Conservation (phyloP, 768 basidiomycete species). For the Cystofilobasidium bisporidii region DNA sequence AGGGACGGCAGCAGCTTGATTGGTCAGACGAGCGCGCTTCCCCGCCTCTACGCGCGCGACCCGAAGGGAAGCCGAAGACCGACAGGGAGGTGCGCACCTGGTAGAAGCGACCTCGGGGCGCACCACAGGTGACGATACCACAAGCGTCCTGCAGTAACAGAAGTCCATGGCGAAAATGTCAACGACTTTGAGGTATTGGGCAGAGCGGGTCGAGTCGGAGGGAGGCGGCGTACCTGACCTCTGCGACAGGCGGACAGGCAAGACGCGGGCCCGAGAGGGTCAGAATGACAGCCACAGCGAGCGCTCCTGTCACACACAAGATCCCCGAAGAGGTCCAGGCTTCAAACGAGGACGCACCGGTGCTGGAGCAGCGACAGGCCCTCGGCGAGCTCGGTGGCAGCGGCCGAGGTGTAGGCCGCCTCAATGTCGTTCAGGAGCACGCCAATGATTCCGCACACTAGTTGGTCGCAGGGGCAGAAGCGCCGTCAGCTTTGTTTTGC, state of each 20-base stretch:
- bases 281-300: no score
- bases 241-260: neutral
- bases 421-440: constrained; percentile 64
- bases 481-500: no score
- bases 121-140: constrained; percentile 91
- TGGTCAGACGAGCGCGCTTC: neutral
- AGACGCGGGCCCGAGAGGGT: neutral
- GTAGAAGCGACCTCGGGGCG: constrained; percentile 76
- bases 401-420: constrained; percentile 50
- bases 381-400: constrained; percentile 82
- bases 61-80: neutral
- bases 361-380: constrained; percentile 93
- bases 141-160: constrained; percentile 69
- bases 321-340: neutral
- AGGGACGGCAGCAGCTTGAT: neutral
- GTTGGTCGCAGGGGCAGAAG: neutral
- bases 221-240: constrained; percentile 25
- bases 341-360: constrained; percentile 36
- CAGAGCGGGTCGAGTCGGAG: neutral
- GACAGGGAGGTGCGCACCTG: constrained; percentile 49
- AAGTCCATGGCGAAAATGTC: neutral
- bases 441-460: constrained; percentile 92
- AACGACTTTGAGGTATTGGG: neutral
- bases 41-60: no score
- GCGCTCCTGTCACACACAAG: neutral